Percentiles rank a stretch among this genome's conserved stretches.
These are phyloP conservation scores for Naganishia sp. DNA, from an alignment of 1,284 basidiomycete species.

Conservation along the genomic window DNA sequence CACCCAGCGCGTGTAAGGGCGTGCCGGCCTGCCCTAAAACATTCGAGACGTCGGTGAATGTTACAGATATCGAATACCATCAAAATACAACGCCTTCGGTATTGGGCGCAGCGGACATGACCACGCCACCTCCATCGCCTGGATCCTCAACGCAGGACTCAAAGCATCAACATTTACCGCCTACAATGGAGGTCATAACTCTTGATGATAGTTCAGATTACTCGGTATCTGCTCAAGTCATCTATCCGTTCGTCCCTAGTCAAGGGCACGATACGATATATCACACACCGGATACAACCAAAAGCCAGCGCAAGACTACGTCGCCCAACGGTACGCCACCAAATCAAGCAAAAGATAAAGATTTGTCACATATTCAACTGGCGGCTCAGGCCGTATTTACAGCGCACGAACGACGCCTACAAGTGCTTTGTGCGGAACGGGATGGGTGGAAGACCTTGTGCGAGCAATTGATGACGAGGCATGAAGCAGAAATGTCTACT, in stretches of 20 bases:
- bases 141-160: neutral
- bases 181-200: constrained; percentile 8
- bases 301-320: neutral
- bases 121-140: neutral
- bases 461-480: constrained; percentile 1
- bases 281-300: constrained; percentile 10
- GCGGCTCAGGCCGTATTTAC: constrained; percentile 6
- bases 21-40: too few relatives aligned
- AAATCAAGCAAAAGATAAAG: too few relatives aligned
- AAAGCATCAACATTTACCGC: neutral
- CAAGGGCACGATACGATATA: constrained; percentile 7
- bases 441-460: constrained; percentile 24
- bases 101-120: too few relatives aligned
- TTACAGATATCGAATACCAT: too few relatives aligned
- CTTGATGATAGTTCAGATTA: constrained; percentile 13
- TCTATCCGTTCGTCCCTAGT: too few relatives aligned
- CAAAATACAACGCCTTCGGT: too few relatives aligned
- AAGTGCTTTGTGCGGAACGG: constrained; percentile 8
- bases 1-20: too few relatives aligned
- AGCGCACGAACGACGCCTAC: constrained; percentile 9
- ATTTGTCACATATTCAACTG: neutral
- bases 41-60: too few relatives aligned
- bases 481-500: constrained; percentile 2
- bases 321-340: too few relatives aligned
- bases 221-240: neutral